These are phyloP conservation scores for Fulvia fulva DNA, from an alignment of 2,329 filamentous ascomycete species.

Conservation along the genomic window DNA sequence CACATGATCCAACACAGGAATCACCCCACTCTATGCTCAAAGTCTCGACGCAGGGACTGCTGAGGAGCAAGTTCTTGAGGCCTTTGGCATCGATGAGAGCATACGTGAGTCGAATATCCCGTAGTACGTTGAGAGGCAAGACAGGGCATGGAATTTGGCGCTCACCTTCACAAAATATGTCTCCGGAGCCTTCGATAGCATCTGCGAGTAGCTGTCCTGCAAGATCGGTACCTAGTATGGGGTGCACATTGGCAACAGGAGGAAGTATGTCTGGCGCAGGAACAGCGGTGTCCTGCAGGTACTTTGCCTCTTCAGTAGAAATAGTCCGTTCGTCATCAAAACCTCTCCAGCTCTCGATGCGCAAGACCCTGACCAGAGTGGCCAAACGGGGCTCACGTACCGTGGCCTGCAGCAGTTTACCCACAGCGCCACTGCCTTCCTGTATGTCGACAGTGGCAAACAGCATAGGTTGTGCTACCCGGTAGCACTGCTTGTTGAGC, in stretches of 20 bases:
- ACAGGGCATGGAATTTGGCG: background rate
- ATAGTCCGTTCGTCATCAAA: background rate
- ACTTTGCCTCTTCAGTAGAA: background rate
- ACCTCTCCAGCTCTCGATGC: background rate
- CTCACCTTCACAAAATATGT: background rate
- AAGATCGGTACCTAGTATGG: background rate
- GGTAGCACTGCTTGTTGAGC: conserved; percentile 5
- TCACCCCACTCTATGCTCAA: background rate
- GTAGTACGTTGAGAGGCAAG: background rate
- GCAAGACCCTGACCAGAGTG: background rate
- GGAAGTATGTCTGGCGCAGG: background rate
- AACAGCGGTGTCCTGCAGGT: background rate
- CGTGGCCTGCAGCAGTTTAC: background rate
- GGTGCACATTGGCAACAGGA: background rate
- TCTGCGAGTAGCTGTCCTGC: background rate
- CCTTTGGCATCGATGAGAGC: background rate
- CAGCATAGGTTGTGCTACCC: conserved; percentile 8
- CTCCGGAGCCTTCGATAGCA: background rate
- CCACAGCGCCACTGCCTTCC: background rate
- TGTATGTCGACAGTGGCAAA: background rate
- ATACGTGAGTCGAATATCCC: background rate
- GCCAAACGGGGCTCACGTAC: background rate
- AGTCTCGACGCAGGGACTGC: background rate
- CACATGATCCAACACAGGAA: background rate
- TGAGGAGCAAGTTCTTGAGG: background rate